Percentiles rank a stretch among this genome's conserved stretches.
These are phyloP conservation scores for Hypoxylon sp. DNA, from an alignment of 2,329 filamentous ascomycete species.

Conservation along the genomic window DNA sequence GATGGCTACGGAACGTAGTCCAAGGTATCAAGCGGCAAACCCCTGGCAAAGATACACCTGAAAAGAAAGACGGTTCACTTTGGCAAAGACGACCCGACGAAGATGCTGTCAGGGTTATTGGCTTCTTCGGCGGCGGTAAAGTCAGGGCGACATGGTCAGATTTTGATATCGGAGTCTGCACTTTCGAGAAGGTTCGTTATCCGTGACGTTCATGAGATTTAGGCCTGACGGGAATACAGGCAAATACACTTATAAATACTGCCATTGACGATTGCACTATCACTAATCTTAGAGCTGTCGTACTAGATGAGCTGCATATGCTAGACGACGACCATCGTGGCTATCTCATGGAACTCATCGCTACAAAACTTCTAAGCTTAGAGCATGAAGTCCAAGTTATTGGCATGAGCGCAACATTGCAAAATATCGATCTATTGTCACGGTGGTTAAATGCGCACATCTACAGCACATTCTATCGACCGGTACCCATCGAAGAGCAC, in stretches of 20 bases:
- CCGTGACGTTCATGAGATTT: slow-evolving; percentile 8
- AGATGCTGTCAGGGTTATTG: slow-evolving; percentile 73
- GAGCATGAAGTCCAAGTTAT: slow-evolving; percentile 77
- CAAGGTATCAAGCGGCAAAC: slow-evolving; percentile 66
- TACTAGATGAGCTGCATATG: slow-evolving; percentile 87
- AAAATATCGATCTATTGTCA: slow-evolving; percentile 79
- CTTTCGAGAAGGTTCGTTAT: slow-evolving; percentile 76
- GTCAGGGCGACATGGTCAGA: slow-evolving; percentile 76
- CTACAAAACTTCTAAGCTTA: slow-evolving; percentile 78
- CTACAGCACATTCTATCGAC: slow-evolving; percentile 79
- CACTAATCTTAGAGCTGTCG: slow-evolving; percentile 73
- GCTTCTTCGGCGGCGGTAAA: slow-evolving; percentile 81
- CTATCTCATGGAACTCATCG: slow-evolving; percentile 80
- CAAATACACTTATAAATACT: slow-evolving; percentile 79
- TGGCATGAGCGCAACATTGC: slow-evolving; percentile 83
- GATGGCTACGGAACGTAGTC: slow-evolving; percentile 77
- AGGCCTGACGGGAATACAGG: slow-evolving; percentile 60
- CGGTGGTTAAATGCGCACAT: slow-evolving; percentile 78
- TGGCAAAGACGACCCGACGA: slow-evolving; percentile 70
- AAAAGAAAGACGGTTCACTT: slow-evolving; percentile 56
- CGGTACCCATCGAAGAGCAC: slow-evolving; percentile 81
- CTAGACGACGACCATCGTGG: slow-evolving; percentile 81
- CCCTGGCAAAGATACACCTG: slow-evolving; percentile 50
- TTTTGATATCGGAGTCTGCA: slow-evolving; percentile 83
- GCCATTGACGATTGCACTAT: slow-evolving; percentile 79